A percentile compares a stretch with the other conserved stretches of the same genome.
These are phyloP conservation scores for Pythium biforme DNA, from an alignment of 352 stramenopile genomes.

Conservation along the genomic window DNA sequence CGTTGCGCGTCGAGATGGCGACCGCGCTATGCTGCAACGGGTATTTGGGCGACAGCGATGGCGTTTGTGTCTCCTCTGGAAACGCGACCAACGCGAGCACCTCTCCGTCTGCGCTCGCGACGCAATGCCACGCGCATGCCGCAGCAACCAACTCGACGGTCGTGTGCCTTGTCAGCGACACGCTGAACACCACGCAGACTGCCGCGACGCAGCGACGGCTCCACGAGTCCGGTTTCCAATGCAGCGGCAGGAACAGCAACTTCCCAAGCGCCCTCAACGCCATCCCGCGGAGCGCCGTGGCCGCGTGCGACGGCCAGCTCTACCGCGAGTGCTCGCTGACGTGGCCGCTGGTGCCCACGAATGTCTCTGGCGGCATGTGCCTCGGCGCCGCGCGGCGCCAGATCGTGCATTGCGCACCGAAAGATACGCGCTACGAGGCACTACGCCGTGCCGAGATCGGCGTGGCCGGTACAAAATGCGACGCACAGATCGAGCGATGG, in stretches of 20 bases:
- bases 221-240: constrained; percentile 7
- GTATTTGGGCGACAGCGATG: constrained; percentile 6
- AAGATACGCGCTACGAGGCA: constrained; percentile 10
- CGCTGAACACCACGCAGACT: constrained; percentile 13
- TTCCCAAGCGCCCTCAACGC: neutral
- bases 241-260: neutral
- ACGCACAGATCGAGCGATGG: constrained; percentile 8
- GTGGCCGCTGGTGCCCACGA: neutral
- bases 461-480: neutral
- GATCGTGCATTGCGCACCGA: constrained; percentile 21
- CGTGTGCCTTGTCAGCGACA: constrained; percentile 13
- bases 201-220: constrained; percentile 5
- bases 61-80: neutral
- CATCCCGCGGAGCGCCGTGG: constrained; percentile 14
- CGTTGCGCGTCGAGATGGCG: constrained; percentile 12
- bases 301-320: constrained; percentile 13
- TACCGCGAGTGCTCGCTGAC: constrained; percentile 21
- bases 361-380: constrained; percentile 14
- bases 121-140: constrained; percentile 1
- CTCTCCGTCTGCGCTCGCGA: neutral
- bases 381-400: constrained; percentile 9
- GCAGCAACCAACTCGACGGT: neutral
- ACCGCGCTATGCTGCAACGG: constrained; percentile 26
- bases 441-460: constrained; percentile 13
- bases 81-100: neutral